A percentile compares a stretch with the other conserved stretches of the same genome.
Evolutionary conservation across 331 rosid species (phyloP).

Genomic region (Arachis monticola): DNA sequence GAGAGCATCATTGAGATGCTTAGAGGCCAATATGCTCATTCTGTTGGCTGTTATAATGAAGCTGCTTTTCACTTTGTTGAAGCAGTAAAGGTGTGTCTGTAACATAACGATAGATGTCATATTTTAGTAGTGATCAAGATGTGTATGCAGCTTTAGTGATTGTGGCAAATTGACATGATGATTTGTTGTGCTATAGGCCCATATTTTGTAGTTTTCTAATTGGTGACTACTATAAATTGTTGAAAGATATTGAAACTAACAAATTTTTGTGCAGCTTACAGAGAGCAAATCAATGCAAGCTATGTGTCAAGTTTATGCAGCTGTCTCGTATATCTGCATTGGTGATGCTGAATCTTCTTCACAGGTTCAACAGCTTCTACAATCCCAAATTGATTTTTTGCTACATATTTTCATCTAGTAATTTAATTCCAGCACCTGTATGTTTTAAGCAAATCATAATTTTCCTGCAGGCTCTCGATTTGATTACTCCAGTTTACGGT

Average conservation of each 20-base stretch:
- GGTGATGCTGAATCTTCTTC: slow-evolving; percentile 97
- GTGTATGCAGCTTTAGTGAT: not conserved
- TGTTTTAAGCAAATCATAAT: slow-evolving; percentile 36
- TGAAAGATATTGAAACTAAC: slow-evolving; percentile 38
- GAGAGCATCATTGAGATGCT: slow-evolving; percentile 96
- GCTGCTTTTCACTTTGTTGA: slow-evolving; percentile 89
- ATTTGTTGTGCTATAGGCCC: slow-evolving; percentile 22
- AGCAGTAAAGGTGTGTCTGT: slow-evolving; percentile 73
- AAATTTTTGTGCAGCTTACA: slow-evolving; percentile 65
- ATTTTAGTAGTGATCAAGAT: slow-evolving; percentile 13
- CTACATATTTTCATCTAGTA: slow-evolving; percentile 8
- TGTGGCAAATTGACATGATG: slow-evolving; percentile 27
- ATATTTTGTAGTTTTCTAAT: slow-evolving; percentile 23
- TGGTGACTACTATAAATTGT: slow-evolving; percentile 20
- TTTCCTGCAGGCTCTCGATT: slow-evolving; percentile 90
- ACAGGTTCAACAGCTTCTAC: slow-evolving; percentile 58
- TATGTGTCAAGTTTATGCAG: slow-evolving; percentile 91
- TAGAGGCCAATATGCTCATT: slow-evolving; percentile 95
- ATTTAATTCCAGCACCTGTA: slow-evolving; percentile 9
- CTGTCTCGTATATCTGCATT: slow-evolving; percentile 92
- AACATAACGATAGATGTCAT: slow-evolving; percentile 13
- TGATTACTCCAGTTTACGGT: slow-evolving; percentile 87
- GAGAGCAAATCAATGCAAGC: slow-evolving; percentile 96
- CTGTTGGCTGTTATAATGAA: slow-evolving; percentile 86
- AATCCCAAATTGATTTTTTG: slow-evolving; percentile 20